Evolutionary conservation across 176 grass and related monocot species (phyloP), one percentile per base, ranked within the genome.

Genomic region (Aechmea fasciata): DNA sequence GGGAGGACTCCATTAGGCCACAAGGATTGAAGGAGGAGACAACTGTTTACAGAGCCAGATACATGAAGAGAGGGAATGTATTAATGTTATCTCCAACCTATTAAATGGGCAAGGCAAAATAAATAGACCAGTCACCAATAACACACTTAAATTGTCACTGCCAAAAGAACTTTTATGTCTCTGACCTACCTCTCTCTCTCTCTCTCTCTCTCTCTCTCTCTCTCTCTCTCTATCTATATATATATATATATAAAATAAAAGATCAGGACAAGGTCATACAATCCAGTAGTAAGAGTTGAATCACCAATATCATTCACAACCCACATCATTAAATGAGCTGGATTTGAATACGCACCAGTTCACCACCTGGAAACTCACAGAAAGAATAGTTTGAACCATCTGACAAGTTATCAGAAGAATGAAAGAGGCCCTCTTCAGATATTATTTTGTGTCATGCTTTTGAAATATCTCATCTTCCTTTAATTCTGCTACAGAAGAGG

Each of bases 1-100:
- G 80, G 29, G 87, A 96, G 13, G 74, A 88, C 13, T 87, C 84
- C 83, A 83, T 90, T 64, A 73, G 64, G 15, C 28, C 11, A 47
- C 22, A 65, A 67, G 11, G 69, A 79, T 48, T 51, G 68, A 57
- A 79, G 50, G 25, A 52, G 11, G 57, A 51, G 73, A 67, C 33
- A 41, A 41, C 5, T 41, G 6, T 41, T 41, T 41, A 41, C n/a
- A 52, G 69, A 47, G 52, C 12, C 55, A 65, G 5, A 29, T 26
- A 11, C 2, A 26, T 26, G 25, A 57, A 20, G 52, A 41, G 25
- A 47, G 57, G 50, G 48, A 72, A 52, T 13, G 47, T 47, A 23
- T 20, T 9, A 63, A 24, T n/a, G 10, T 48, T 14, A 49, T 5
- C 13, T 67, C 12, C 29, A 49, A 19, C 65, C 14, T 67, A 26